phyloP scores from a whole-genome alignment of 352 stramenopile genomes.

The Globisporangium okanoganense region DNA sequence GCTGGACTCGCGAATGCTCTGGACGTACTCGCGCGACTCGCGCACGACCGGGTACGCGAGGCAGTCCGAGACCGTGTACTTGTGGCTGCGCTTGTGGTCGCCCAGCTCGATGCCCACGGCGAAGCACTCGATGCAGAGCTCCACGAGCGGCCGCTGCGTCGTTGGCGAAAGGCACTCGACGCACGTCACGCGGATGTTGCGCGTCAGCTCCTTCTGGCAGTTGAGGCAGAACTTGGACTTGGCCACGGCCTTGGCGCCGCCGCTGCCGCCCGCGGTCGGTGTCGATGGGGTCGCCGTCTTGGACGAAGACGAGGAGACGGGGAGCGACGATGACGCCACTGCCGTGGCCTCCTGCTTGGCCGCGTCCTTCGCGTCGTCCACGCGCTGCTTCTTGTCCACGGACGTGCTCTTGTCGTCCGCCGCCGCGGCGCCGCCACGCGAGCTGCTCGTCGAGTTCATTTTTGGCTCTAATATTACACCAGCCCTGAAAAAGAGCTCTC shows the following conservation, averaged over 20 bases:
- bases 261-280: slow-evolving; percentile 3
- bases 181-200: slow-evolving; percentile 85
- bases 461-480: slow-evolving; percentile 2
- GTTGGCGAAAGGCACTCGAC: slow-evolving; percentile 47
- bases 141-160: slow-evolving; percentile 46
- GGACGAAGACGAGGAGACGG: not conserved
- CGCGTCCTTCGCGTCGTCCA: slow-evolving; percentile 4
- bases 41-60: slow-evolving; percentile 71
- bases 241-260: slow-evolving; percentile 15
- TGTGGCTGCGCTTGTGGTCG: slow-evolving; percentile 77
- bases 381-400: slow-evolving; percentile 18
- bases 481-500: not conserved
- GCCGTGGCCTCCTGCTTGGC: not conserved
- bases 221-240: slow-evolving; percentile 84
- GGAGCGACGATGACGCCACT: not conserved
- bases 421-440: not conserved
- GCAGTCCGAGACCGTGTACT: slow-evolving; percentile 81
- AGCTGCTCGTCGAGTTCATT: slow-evolving; percentile 14
- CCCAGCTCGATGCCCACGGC: slow-evolving; percentile 74
- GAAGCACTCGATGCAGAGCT: slow-evolving; percentile 96
- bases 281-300: slow-evolving; percentile 21
- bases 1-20: slow-evolving; percentile 1
- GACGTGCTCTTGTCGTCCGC: not conserved
- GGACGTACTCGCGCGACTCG: slow-evolving; percentile 25
- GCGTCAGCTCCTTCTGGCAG: slow-evolving; percentile 81